Evolutionary conservation across 768 basidiomycete species (phyloP).

Genomic region (Boletus pseudopeckii): DNA sequence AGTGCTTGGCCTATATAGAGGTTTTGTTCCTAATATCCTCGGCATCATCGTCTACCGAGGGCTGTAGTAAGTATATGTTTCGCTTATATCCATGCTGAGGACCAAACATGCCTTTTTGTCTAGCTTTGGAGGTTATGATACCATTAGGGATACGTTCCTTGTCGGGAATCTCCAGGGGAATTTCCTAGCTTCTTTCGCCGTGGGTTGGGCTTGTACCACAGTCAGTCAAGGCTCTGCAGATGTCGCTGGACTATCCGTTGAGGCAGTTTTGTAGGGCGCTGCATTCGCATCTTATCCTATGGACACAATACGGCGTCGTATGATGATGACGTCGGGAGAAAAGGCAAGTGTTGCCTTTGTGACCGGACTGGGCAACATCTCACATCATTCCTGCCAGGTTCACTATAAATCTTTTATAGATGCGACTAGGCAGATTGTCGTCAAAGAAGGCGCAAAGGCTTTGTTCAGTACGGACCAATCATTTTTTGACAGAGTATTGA

Average conservation of each 20-base stretch:
- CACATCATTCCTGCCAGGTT: slow-evolving; percentile 20
- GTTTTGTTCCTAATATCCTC: slow-evolving; percentile 40
- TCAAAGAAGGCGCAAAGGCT: slow-evolving; percentile 38
- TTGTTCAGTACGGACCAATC: slow-evolving; percentile 34
- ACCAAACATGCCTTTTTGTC: background rate
- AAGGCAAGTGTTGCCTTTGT: slow-evolving; percentile 13
- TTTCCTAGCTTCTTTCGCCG: slow-evolving; percentile 39
- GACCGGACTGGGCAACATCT: background rate
- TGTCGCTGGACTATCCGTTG: background rate
- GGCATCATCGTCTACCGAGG: slow-evolving; percentile 44
- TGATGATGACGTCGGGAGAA: slow-evolving; percentile 48
- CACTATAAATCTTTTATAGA: slow-evolving; percentile 40
- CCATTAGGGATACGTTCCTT: slow-evolving; percentile 36
- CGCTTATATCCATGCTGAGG: background rate
- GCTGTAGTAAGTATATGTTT: slow-evolving; percentile 34
- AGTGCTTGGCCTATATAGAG: slow-evolving; percentile 39
- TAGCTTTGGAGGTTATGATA: slow-evolving; percentile 46
- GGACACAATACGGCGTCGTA: slow-evolving; percentile 43
- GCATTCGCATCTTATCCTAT: slow-evolving; percentile 40
- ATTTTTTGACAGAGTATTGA: background rate
- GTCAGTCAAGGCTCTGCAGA: slow-evolving; percentile 16
- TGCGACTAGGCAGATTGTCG: slow-evolving; percentile 37
- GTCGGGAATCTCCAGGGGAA: slow-evolving; percentile 38
- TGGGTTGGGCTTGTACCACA: slow-evolving; percentile 42
- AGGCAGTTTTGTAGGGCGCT: slow-evolving; percentile 28